phyloP scores from a whole-genome alignment of 768 basidiomycete genomes.

The Scleroderma bovista region DNA sequence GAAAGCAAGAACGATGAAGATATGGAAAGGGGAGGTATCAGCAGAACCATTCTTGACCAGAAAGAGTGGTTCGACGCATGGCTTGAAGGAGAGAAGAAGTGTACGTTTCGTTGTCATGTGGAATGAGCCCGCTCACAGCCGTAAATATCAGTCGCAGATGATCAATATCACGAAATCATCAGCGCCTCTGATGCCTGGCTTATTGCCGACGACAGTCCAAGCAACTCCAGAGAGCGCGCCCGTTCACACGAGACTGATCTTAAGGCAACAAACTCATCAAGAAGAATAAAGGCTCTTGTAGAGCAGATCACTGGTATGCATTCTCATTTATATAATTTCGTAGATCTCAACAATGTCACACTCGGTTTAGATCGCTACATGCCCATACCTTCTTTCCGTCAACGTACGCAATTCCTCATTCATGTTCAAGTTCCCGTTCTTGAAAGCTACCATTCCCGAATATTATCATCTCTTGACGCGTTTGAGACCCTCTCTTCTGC shows the following conservation, averaged over 20 bases:
- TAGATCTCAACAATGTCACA: neutral
- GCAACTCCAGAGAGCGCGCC: constrained; percentile 31
- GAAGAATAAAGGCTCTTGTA: constrained; percentile 76
- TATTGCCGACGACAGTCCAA: constrained; percentile 61
- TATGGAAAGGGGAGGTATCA: constrained; percentile 66
- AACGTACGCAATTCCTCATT: constrained; percentile 80
- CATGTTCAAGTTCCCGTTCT: constrained; percentile 83
- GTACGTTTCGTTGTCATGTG: constrained; percentile 40
- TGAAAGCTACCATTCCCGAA: constrained; percentile 68
- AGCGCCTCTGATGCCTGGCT: constrained; percentile 80
- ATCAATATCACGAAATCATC: constrained; percentile 83
- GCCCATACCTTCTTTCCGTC: constrained; percentile 70
- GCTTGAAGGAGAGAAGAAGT: constrained; percentile 84
- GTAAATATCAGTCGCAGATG: constrained; percentile 64
- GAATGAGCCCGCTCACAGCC: neutral
- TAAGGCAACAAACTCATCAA: constrained; percentile 76
- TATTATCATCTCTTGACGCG: constrained; percentile 83
- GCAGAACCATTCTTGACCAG: constrained; percentile 75
- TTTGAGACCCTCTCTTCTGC: constrained; percentile 89
- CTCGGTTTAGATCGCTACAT: constrained; percentile 79
- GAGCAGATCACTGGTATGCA: constrained; percentile 85
- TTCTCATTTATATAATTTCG: neutral
- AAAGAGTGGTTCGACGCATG: constrained; percentile 89
- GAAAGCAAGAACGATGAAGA: constrained; percentile 19
- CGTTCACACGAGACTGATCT: constrained; percentile 32